These are phyloP conservation scores for Thuja plicata DNA, from an alignment of 83 land plant species.

Conservation along the genomic window DNA sequence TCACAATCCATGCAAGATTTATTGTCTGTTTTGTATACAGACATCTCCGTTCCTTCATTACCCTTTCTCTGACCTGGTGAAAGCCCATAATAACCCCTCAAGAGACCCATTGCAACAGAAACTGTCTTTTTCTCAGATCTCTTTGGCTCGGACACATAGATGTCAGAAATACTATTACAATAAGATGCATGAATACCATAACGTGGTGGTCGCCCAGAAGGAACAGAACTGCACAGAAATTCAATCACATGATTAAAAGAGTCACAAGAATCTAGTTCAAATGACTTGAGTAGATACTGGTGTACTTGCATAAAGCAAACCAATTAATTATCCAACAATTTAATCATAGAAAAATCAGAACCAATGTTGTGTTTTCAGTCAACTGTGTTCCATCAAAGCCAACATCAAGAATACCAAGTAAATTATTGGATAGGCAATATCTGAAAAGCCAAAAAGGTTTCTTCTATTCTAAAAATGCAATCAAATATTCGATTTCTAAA, in stretches of 20 bases:
- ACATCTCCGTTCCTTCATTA: conserved; percentile 14
- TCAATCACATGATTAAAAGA: conserved; percentile 6
- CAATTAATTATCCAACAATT: neutral
- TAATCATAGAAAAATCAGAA: neutral
- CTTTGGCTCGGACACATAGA: neutral
- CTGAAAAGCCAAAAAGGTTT: neutral
- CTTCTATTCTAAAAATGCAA: neutral
- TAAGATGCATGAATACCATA: conserved; percentile 5
- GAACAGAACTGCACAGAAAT: neutral
- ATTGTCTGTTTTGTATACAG: conserved; percentile 7
- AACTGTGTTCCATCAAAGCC: neutral
- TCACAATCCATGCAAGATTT: neutral
- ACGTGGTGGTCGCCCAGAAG: conserved; percentile 5
- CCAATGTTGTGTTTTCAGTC: neutral
- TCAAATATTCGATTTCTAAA: neutral
- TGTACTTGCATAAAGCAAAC: neutral
- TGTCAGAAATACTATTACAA: neutral
- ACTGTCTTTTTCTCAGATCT: conserved; percentile 5
- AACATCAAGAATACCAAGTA: neutral
- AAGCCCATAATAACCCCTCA: conserved; percentile 17
- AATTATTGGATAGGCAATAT: neutral
- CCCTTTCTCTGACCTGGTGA: conserved; percentile 4
- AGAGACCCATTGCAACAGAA: conserved; percentile 15
- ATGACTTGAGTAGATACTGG: neutral
- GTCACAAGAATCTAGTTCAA: neutral